A percentile compares a stretch with the other conserved stretches of the same genome.
These are phyloP conservation scores for Berkeleyomyces basicola DNA, from an alignment of 2,329 filamentous ascomycete genomes.

Conservation along the genomic window DNA sequence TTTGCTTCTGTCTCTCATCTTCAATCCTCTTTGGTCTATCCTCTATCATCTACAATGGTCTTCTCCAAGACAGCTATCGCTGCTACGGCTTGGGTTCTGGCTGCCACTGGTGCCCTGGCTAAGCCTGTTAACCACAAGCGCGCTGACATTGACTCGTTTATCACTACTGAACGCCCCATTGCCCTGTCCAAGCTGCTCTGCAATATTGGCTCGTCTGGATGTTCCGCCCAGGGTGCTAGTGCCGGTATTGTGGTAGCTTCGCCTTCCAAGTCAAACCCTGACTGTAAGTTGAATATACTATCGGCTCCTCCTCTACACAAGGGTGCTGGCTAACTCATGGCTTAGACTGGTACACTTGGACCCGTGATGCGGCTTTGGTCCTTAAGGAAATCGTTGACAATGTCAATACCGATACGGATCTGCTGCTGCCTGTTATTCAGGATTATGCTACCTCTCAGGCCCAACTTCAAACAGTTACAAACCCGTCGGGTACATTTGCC, in stretches of 20 bases:
- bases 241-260: conserved; percentile 40
- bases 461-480: conserved; percentile 46
- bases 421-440: conserved; percentile 43
- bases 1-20: background rate
- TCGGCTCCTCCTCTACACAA: background rate
- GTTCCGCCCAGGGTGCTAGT: conserved; percentile 29
- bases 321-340: background rate
- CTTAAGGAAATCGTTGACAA: conserved; percentile 56
- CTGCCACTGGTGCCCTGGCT: conserved; percentile 11
- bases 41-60: conserved; percentile 12
- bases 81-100: conserved; percentile 10
- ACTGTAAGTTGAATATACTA: conserved; percentile 29
- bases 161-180: conserved; percentile 34
- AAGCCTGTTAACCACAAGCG: conserved; percentile 8
- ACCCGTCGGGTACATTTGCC: conserved; percentile 46
- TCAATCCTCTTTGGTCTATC: background rate
- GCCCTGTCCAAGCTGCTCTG: conserved; percentile 36
- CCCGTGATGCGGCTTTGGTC: conserved; percentile 53
- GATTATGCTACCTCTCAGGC: conserved; percentile 54
- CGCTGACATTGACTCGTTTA: conserved; percentile 30
- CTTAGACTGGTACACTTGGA: conserved; percentile 65
- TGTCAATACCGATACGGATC: conserved; percentile 31
- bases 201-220: conserved; percentile 42
- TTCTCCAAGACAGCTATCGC: conserved; percentile 10
- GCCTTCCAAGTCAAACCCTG: conserved; percentile 34